Conservation (phyloP, 1,284 basidiomycete species). For the Sporisorium sorghi region DNA sequence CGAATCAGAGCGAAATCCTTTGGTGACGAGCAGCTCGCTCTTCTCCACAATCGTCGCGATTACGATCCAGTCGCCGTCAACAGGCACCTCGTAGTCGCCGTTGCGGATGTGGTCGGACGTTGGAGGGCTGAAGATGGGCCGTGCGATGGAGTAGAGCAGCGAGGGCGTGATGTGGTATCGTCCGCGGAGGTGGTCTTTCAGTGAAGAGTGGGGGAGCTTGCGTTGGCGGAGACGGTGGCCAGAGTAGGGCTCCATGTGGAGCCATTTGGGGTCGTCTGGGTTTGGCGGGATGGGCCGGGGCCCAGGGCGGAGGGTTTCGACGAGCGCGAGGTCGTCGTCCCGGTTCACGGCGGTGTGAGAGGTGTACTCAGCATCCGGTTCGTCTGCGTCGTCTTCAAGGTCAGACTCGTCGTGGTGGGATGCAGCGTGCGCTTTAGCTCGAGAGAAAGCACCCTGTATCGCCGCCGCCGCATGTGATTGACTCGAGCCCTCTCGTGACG, state of each 20-base stretch:
- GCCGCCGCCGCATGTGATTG: background rate
- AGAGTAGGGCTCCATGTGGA: constrained; percentile 44
- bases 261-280: constrained; percentile 48
- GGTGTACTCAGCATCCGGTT: background rate
- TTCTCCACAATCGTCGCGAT: constrained; percentile 89
- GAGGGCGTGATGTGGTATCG: constrained; percentile 89
- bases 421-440: constrained; percentile 11
- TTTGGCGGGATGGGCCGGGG: constrained; percentile 30
- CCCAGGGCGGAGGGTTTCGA: constrained; percentile 28
- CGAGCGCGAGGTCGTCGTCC: constrained; percentile 33
- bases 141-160: constrained; percentile 78
- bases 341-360: background rate
- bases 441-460: constrained; percentile 19
- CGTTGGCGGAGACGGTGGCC: constrained; percentile 79
- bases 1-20: constrained; percentile 20
- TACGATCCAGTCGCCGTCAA: constrained; percentile 89
- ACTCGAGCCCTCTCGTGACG: background rate
- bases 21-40: constrained; percentile 76
- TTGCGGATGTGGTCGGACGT: constrained; percentile 16
- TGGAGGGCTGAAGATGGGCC: no score
- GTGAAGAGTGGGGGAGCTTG: constrained; percentile 77
- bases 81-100: constrained; percentile 84
- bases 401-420: constrained; percentile 8
- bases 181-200: constrained; percentile 84
- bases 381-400: constrained; percentile 1